phyloP scores from a whole-genome alignment of 352 stramenopile species.

The Globisporangium carolinianum region DNA sequence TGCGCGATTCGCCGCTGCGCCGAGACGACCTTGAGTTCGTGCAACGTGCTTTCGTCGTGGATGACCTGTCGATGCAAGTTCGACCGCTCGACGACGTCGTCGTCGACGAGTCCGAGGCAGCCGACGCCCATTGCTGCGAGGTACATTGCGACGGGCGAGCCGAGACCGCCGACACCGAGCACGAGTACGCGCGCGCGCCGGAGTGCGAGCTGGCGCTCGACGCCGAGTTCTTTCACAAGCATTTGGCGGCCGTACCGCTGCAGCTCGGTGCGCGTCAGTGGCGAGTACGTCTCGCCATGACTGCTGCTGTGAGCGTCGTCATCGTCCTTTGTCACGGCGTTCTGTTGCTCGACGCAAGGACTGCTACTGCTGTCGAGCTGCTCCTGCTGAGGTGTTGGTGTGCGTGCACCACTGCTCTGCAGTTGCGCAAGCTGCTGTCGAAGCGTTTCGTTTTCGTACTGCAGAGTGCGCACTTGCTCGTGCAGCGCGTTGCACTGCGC shows the following conservation, averaged over 20 bases:
- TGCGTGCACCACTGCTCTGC: not conserved
- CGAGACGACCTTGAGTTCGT: slow-evolving; percentile 88
- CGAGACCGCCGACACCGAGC: slow-evolving; percentile 93
- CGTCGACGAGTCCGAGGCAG: slow-evolving; percentile 91
- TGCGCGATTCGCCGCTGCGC: slow-evolving; percentile 39
- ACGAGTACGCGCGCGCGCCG: slow-evolving; percentile 79
- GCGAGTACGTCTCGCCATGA: slow-evolving; percentile 18
- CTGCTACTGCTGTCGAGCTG: not conserved
- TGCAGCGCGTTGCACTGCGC: slow-evolving; percentile 38
- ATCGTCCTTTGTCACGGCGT: too few relatives aligned
- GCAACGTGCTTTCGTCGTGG: slow-evolving; percentile 79
- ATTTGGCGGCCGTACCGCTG: slow-evolving; percentile 94
- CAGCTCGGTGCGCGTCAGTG: slow-evolving; percentile 40
- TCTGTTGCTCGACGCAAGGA: too few relatives aligned
- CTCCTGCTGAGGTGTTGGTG: not conserved
- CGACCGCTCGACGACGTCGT: slow-evolving; percentile 92
- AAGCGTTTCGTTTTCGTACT: slow-evolving; percentile 13
- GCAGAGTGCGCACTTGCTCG: slow-evolving; percentile 4
- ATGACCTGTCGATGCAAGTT: slow-evolving; percentile 98
- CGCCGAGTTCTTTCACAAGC: slow-evolving; percentile 89
- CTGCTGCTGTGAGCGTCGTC: not conserved
- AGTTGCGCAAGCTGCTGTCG: slow-evolving; percentile 11
- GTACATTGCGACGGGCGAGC: slow-evolving; percentile 93
- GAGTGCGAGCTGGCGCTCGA: slow-evolving; percentile 82
- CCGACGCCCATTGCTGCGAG: slow-evolving; percentile 93